phyloP scores from a whole-genome alignment of 805 yeast species.

The Sugiyamaella smithiae region DNA sequence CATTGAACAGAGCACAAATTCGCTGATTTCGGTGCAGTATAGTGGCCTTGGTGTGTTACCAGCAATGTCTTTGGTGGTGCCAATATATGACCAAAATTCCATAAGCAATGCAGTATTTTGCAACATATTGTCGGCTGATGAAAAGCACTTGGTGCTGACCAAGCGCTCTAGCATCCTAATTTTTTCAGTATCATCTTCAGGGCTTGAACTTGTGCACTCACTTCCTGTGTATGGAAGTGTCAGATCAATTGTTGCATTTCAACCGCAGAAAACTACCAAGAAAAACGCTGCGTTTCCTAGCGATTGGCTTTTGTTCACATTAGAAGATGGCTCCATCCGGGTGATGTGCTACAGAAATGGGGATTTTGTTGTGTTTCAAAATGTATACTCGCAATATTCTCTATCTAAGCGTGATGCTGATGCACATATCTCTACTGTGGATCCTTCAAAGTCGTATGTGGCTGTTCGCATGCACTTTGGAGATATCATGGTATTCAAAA shows the following conservation, averaged over 20 bases:
- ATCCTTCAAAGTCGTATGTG: slow-evolving; percentile 4
- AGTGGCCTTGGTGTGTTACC: no score
- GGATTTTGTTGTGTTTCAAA: background rate
- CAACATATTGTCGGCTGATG: slow-evolving; percentile 7
- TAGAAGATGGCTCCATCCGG: background rate
- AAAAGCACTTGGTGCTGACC: slow-evolving; percentile 14
- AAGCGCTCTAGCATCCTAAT: slow-evolving; percentile 7
- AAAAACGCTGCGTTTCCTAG: background rate
- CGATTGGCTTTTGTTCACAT: slow-evolving; percentile 6
- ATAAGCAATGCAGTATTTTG: slow-evolving; percentile 4
- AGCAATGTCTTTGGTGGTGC: no score
- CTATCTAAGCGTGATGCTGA: background rate
- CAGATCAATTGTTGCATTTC: slow-evolving; percentile 9
- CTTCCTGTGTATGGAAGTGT: slow-evolving; percentile 14
- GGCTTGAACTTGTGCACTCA: slow-evolving; percentile 9
- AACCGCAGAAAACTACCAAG: background rate
- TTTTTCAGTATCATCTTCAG: slow-evolving; percentile 7
- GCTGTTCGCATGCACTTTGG: slow-evolving; percentile 1
- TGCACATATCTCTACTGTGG: background rate
- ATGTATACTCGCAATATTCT: background rate
- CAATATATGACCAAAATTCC: slow-evolving; percentile 2
- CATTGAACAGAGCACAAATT: no score
- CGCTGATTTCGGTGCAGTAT: no score
- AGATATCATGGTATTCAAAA: slow-evolving; percentile 3
- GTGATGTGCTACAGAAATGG: slow-evolving; percentile 1